Evolutionary conservation across 225 moss, liverwort and hornwort species (phyloP), one percentile per base, ranked within the genome.

Genomic region (Straminergon stramineum): DNA sequence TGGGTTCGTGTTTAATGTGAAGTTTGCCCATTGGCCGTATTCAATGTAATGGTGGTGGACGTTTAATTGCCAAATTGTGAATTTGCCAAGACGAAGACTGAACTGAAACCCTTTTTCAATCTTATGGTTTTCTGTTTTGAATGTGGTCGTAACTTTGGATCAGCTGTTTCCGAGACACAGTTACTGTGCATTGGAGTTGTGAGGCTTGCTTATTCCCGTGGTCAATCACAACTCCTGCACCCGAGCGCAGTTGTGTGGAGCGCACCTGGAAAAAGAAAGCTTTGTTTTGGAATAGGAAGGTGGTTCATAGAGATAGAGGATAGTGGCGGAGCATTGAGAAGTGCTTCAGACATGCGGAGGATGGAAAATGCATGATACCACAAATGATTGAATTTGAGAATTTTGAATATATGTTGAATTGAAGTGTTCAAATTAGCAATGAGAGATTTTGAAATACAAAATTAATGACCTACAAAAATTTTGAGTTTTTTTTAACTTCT

Each of bases 331-430:
- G 15, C 5, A 0, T 22, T 77, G 22, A 53, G 35, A 14, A 53
- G 22, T 53, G 14, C 8, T 34, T 22, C 5, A 0, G 14, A 9
- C 2, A 35, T 3, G 4, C 0, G 7, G 2, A 35, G 7, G 32
- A 37, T 77, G 4, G 15, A 24, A 37, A 35, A 23, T 37, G 56
- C 24, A 78, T 34, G 15, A n/a, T 22, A 15, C 0, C 5, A 14
- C 13, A 21, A 53, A 13, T 13, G 15, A 55, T 53, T 15, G 52
- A 52, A 32, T 55, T 53, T 77, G 15, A 7, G 2, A 35, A 23
- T 34, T 10, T 78, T 9, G 15, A 35, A 56, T 32, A 15, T 37
- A 9, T 23, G 5, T 56, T 35, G 24, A 37, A 37, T 15, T 15
- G 10, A 15, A 23, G 23, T 22, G 15, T 78, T 55, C 22, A 34